Evolutionary conservation across 768 basidiomycete species (phyloP), one percentile per base, ranked within the genome.

Genomic region (Zangia roseola): DNA sequence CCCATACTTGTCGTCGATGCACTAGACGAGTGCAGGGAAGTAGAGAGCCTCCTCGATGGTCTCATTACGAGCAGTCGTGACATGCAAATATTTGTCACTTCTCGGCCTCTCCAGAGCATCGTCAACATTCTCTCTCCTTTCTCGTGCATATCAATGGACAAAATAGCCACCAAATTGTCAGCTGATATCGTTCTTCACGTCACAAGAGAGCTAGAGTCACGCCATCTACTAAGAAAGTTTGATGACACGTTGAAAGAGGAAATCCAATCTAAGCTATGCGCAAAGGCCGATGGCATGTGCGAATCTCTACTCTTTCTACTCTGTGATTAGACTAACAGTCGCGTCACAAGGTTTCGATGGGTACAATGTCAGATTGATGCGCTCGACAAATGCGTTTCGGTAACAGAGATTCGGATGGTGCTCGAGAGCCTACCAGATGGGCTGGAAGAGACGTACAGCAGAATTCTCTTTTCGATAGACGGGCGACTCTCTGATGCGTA

Each of bases 361-460:
- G 55, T 56, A 9, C 55, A 56, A 21, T 52, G 55, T 6, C 55
- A 56, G 45, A 57, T 57, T 5, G 54, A 56, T 38, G 43, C 38
- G 1, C 49, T 57, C 2, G 45, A 28, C 0, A 28, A 31, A 3
- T 52, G 50, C 31, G 12, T 25, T 1, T 40, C 45, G 0, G 20
- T 21, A 24, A 21, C n/a, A 0, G 42, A 44, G 13, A 49, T 60
- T 43, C 30, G 44, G 2, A 24, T 2, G 5, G 46, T 35, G 4
- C 50, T 57, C 4, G 10, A 49, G 10, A 44, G 43, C 17, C 58
- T 58, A 13, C 56, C 57, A 1, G 39, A 37, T 9, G 56, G 60
- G 25, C 20, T 62, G 2, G 51, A 64, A 19, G 62, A 61, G 30
- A 63, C 62, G 0, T 58, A 61, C 16, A 41, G 56, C 14, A 52